phyloP scores from a whole-genome alignment of 2,329 filamentous ascomycete species.

The Botrytis medusae region DNA sequence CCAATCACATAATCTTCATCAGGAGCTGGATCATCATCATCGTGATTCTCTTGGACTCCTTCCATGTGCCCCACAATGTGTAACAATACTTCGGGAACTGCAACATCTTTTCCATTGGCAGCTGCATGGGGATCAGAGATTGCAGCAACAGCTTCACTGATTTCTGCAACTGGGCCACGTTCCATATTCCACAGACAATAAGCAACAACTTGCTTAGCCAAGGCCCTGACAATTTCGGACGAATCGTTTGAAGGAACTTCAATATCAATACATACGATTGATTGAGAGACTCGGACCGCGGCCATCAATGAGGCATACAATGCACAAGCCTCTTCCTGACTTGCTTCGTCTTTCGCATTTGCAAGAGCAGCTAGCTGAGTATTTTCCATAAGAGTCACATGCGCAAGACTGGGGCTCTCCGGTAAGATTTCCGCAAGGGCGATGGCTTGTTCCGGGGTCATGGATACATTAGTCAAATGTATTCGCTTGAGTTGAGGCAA shows the following conservation, averaged over 20 bases:
- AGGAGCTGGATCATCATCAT: constrained; percentile 68
- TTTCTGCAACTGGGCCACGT: constrained; percentile 66
- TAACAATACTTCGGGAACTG: constrained; percentile 79
- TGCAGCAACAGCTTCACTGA: constrained; percentile 46
- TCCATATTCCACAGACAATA: constrained; percentile 94
- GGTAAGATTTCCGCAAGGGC: constrained; percentile 87
- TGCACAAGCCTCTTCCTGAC: constrained; percentile 90
- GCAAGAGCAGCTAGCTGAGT: constrained; percentile 68
- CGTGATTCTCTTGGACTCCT: constrained; percentile 50
- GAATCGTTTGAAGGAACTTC: constrained; percentile 79
- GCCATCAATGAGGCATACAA: constrained; percentile 89
- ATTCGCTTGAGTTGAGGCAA: constrained; percentile 77
- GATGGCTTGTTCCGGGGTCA: constrained; percentile 86
- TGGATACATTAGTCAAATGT: constrained; percentile 79
- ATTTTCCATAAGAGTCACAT: constrained; percentile 86
- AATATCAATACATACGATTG: constrained; percentile 86
- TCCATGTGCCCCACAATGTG: constrained; percentile 76
- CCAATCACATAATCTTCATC: constrained; percentile 96
- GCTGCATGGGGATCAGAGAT: constrained; percentile 42
- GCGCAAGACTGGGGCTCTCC: constrained; percentile 76
- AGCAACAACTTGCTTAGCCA: constrained; percentile 91
- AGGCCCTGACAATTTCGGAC: constrained; percentile 87
- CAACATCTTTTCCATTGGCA: constrained; percentile 49
- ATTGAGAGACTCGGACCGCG: constrained; percentile 78
- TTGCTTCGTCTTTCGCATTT: constrained; percentile 71